Evolutionary conservation across 805 yeast genomes (phyloP).

Genomic region (Phaffomyces thermotolerans): DNA sequence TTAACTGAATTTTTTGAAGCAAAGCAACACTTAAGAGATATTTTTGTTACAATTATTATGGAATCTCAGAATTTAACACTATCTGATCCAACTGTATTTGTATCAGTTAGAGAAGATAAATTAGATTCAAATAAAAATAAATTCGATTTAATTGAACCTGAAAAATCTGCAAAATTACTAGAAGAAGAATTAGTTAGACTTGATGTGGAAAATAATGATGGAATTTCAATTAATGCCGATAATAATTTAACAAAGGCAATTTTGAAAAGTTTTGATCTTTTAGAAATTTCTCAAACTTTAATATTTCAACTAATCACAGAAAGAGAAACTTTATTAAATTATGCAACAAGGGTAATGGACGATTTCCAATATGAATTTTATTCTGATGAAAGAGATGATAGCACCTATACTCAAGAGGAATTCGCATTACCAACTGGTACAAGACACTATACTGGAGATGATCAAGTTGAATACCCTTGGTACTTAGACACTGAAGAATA

Average conservation of each 20-base stretch:
- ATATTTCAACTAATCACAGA: conserved; percentile 61
- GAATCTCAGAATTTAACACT: conserved; percentile 63
- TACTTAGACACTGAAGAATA: conserved; percentile 60
- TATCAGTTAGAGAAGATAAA: conserved; percentile 49
- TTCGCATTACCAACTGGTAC: conserved; percentile 23
- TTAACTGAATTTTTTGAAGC: conserved; percentile 65
- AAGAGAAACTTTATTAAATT: conserved; percentile 60
- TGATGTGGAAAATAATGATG: conserved; percentile 34
- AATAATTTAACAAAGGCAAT: conserved; percentile 26
- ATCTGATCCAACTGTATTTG: conserved; percentile 69
- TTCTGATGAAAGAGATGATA: conserved; percentile 37
- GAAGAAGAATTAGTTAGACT: conserved; percentile 39
- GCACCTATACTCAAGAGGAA: conserved; percentile 22
- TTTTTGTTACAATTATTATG: conserved; percentile 50
- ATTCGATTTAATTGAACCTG: conserved; percentile 31
- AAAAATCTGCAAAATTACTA: conserved; percentile 42
- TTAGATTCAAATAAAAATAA: conserved; percentile 29
- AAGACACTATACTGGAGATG: conserved; percentile 6
- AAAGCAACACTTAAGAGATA: conserved; percentile 66
- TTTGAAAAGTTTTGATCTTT: conserved; percentile 27
- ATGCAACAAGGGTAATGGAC: conserved; percentile 73
- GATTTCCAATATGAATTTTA: conserved; percentile 55
- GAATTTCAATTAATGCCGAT: conserved; percentile 29
- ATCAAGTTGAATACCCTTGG: conserved; percentile 48
- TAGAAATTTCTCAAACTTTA: conserved; percentile 29